These are phyloP conservation scores for Rhodotorula kratochvilovae DNA, from an alignment of 768 basidiomycete genomes.

Conservation along the genomic window DNA sequence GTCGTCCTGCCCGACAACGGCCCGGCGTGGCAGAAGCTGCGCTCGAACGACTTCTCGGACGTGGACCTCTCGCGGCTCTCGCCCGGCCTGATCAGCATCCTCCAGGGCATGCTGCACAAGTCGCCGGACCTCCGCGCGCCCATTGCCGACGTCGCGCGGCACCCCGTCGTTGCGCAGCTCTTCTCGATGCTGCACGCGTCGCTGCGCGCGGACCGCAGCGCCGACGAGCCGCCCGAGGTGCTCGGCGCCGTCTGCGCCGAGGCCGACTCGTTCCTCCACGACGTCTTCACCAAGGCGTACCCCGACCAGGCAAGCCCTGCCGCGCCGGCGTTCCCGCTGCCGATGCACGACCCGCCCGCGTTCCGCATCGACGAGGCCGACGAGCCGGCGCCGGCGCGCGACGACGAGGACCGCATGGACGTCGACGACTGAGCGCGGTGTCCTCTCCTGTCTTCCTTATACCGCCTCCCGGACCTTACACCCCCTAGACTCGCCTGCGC, in stretches of 20 bases:
- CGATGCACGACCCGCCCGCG: not conserved
- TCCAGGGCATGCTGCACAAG: conserved; percentile 72
- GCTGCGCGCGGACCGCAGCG: not conserved
- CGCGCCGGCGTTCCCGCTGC: conserved; percentile 17
- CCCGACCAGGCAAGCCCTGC: conserved; percentile 22
- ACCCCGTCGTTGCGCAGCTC: conserved; percentile 56
- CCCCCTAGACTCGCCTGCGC: not conserved
- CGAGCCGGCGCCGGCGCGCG: too few relatives aligned
- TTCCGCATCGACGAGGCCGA: not conserved
- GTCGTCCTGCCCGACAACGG: conserved; percentile 97
- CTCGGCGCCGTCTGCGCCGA: conserved; percentile 55
- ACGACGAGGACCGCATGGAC: conserved; percentile 12
- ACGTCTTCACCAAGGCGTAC: conserved; percentile 53
- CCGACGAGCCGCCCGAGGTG: conserved; percentile 50
- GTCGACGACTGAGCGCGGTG: not conserved
- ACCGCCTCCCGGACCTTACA: too few relatives aligned
- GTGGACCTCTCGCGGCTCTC: conserved; percentile 60
- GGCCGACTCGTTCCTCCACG: conserved; percentile 60
- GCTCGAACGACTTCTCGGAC: conserved; percentile 84
- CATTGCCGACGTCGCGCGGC: conserved; percentile 57
- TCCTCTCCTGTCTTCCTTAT: too few relatives aligned
- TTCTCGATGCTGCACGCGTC: conserved; percentile 17
- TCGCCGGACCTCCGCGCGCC: conserved; percentile 61
- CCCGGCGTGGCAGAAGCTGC: conserved; percentile 85
- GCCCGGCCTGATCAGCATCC: conserved; percentile 62